Evolutionary conservation across 192 early-diverging fungal species (phyloP).

Genomic region (Entomortierella parvispora): DNA sequence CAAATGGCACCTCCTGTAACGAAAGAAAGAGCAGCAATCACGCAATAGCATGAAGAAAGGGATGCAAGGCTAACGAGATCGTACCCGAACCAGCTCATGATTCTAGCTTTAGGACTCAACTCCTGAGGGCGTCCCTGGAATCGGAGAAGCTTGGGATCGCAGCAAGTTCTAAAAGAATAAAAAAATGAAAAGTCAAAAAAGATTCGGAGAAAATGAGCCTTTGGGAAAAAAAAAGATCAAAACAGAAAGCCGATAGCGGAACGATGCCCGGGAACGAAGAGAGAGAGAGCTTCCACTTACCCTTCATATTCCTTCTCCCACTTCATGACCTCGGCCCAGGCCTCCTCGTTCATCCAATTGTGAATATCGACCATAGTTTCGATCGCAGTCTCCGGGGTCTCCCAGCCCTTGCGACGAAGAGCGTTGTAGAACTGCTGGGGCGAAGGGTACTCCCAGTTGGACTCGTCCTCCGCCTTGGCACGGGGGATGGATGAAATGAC

Average conservation of each 20-base stretch:
- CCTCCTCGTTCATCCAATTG: constrained; percentile 96
- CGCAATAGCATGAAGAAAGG: background rate
- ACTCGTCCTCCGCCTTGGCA: constrained; percentile 52
- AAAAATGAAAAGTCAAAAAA: background rate
- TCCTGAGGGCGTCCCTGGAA: constrained; percentile 89
- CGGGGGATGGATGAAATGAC: constrained; percentile 86
- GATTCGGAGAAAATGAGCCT: background rate
- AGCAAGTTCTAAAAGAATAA: constrained; percentile 42
- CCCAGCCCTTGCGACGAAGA: constrained; percentile 84
- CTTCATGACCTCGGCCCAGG: constrained; percentile 93
- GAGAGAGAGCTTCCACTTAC: constrained; percentile 47
- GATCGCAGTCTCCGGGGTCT: constrained; percentile 83
- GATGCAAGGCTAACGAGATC: constrained; percentile 8
- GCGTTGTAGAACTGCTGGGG: constrained; percentile 94
- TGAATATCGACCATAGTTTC: constrained; percentile 97
- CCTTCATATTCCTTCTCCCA: constrained; percentile 82
- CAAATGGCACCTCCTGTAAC: no score
- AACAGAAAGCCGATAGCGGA: no score
- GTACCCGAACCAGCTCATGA: constrained; percentile 74
- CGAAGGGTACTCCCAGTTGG: constrained; percentile 89
- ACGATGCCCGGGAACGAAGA: background rate
- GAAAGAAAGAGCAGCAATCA: background rate
- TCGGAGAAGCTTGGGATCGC: constrained; percentile 73
- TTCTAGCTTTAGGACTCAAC: constrained; percentile 76
- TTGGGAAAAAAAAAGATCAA: no score